Evolutionary conservation across 2,329 filamentous ascomycete species (phyloP).

Genomic region (Sclerotinia subarctica): DNA sequence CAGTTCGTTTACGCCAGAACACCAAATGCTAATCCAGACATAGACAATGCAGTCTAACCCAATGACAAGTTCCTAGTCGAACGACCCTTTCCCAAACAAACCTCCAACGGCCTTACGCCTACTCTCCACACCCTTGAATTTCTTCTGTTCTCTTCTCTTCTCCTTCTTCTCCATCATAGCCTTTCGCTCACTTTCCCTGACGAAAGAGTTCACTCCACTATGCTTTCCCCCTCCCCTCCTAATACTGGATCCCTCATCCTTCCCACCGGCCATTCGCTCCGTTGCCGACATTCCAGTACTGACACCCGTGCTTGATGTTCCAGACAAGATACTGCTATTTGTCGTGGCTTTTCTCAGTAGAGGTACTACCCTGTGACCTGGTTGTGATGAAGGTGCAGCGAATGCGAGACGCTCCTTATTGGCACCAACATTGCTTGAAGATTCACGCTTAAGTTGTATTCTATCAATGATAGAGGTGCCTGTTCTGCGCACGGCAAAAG

Average conservation of each 20-base stretch:
- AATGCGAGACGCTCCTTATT: slow-evolving; percentile 54
- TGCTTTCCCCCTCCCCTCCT: slow-evolving; percentile 59
- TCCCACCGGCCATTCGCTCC: slow-evolving; percentile 39
- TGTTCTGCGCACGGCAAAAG: slow-evolving; percentile 41
- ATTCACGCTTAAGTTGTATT: slow-evolving; percentile 63
- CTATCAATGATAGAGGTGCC: slow-evolving; percentile 64
- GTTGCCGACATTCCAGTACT: slow-evolving; percentile 31
- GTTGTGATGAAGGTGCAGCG: slow-evolving; percentile 40
- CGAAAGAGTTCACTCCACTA: slow-evolving; percentile 59
- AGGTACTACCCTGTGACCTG: slow-evolving; percentile 64
- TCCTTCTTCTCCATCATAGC: slow-evolving; percentile 56
- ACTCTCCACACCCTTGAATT: slow-evolving; percentile 55
- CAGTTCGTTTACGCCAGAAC: slow-evolving; percentile 6
- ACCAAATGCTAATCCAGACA: slow-evolving; percentile 7
- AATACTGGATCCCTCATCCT: slow-evolving; percentile 49
- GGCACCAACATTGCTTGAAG: slow-evolving; percentile 40
- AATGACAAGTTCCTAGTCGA: slow-evolving; percentile 40
- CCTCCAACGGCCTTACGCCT: slow-evolving; percentile 56
- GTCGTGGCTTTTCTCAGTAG: slow-evolving; percentile 73
- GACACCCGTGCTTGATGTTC: slow-evolving; percentile 38
- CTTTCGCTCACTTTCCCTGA: slow-evolving; percentile 55
- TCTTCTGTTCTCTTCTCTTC: slow-evolving; percentile 55
- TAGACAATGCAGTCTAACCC: slow-evolving; percentile 8
- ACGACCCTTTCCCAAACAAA: slow-evolving; percentile 55
- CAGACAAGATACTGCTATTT: slow-evolving; percentile 46